Base-by-base conservation (phyloP, 2,329 filamentous ascomycete genomes). In the Phialemonium atrogriseum region DNA sequence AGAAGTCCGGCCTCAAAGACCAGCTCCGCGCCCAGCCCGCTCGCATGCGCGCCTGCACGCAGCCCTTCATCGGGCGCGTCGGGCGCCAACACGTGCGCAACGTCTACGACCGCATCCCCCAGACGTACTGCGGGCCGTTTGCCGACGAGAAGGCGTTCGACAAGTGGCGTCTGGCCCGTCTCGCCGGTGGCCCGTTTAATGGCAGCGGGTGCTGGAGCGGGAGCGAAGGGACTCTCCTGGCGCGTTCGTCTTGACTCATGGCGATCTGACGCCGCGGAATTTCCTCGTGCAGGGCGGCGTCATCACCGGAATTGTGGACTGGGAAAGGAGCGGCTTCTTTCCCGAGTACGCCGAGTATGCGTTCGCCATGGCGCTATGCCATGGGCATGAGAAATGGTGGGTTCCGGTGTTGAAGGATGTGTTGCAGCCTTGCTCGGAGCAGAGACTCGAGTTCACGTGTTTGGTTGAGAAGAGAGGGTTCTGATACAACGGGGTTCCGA, bases 271-370 rank as follows among this genome's bases (percentile, higher is more conserved):
- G 18, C 29, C 35, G 15, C 30, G 35, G 5, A 38, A 40, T 21
- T 38, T 40, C 23, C 21, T 38, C 22, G 30, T 32, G 2, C 22
- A 35, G 5, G 30, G 30, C 7, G 30, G 21, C 1, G 23, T 27
- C 1, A 27, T 38, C 9, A 36, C 33, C 9, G 38, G 36, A 7
- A 40, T 40, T 16, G 20, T 40, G 9, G 35, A 38, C 30, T 40
- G 38, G 38, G 38, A 38, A 10, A 27, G 25, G 14, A 35, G 38
- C 22, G 38, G 38, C 3, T 38, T 38, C 22, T 40, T 33, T 24
- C 38, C 38, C 5, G 35, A 38, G 16, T 40, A 40, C 26, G 35
- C 32, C 4, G 38, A 38, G 18, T 40, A 35, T n/a, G 38, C 33
- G 1, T 35, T 40, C 13, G 35, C 35, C 11, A 36, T 33, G 35